Evolutionary conservation across 2,329 filamentous ascomycete genomes (phyloP).

Genomic region (Myriosclerotinia scirpicola): DNA sequence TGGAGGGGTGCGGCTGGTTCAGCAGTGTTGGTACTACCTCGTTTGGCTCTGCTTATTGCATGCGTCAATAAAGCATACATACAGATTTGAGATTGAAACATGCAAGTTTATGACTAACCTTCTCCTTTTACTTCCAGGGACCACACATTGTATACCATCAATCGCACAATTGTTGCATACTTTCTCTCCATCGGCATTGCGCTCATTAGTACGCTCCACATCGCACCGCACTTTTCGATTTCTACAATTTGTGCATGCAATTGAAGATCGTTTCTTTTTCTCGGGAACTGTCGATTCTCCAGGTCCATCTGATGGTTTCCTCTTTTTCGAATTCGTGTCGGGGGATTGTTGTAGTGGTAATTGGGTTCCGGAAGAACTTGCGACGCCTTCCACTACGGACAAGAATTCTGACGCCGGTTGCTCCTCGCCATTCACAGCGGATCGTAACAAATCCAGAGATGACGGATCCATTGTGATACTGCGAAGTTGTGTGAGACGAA

Average conservation of each 20-base stretch:
- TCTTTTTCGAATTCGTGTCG: conserved; percentile 31
- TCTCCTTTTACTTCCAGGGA: conserved; percentile 65
- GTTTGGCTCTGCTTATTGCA: conserved; percentile 7
- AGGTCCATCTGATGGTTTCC: conserved; percentile 32
- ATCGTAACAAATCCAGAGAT: conserved; percentile 23
- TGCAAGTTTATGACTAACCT: conserved; percentile 46
- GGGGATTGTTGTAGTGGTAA: not conserved
- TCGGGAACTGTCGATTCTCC: conserved; percentile 50
- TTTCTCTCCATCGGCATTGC: conserved; percentile 35
- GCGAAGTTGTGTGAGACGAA: not conserved
- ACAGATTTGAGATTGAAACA: not conserved
- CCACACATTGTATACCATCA: conserved; percentile 51
- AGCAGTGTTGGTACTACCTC: not conserved
- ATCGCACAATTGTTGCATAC: conserved; percentile 41
- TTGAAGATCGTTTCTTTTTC: conserved; percentile 82
- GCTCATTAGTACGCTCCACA: conserved; percentile 68
- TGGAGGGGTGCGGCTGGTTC: conserved; percentile 1
- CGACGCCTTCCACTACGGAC: not conserved
- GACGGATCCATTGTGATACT: conserved; percentile 7
- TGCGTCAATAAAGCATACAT: not conserved
- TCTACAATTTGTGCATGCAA: conserved; percentile 86
- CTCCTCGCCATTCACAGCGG: conserved; percentile 10
- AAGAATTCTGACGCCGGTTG: not conserved
- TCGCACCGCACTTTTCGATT: conserved; percentile 91
- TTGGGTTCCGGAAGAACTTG: not conserved